Base-by-base conservation (phyloP, 2,329 filamentous ascomycete genomes). In the Fusarium mundagurra region DNA sequence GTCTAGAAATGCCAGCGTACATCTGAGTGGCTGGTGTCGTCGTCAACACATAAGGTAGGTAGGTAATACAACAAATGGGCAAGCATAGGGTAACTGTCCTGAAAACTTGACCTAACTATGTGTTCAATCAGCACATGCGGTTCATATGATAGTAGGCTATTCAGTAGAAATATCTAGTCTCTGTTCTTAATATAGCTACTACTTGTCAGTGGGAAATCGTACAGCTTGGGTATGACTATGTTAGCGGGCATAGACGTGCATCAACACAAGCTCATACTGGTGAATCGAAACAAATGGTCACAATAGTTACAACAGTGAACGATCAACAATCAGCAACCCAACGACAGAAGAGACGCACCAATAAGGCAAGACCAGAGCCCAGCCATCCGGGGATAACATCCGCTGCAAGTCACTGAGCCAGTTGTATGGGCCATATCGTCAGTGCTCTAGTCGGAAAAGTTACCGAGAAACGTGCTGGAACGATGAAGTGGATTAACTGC, bases 401-500 rank as follows among this genome's bases (percentile, higher is more conserved):
- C 33, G 61, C 67, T 70, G 67, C 61, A 55, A 66, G 62, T 58
- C 47, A 60, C 22, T 34, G 64, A 50, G 27, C 61, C 44, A 66
- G 43, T 33, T 64, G 38, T 44, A 54, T 38, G 18, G 36, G 45
- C 59, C 41, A 45, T 66, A 53, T 70, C 45, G 24, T 48, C 50
- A 63, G 67, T 44, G 31, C n/a, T 54, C 66, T 48, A 66, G 60
- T 36, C 59, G 51, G 66, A 58, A 55, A 20, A 36, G 27, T 31
- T 71, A 18, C 67, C 67, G 60, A 69, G 64, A 63, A 50, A 57
- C 50, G 64, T 31, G 44, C 36, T 64, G 38, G 43, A 57, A 43
- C 33, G 24, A 22, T 45, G 34, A 57, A 64, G 48, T 55, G 65
- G 65, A 29, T 31, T 51, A 12, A 50, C 14, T 50, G 43, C 36